Evolutionary conservation across 192 early-diverging fungal species (phyloP).

Genomic region (Rhizophagus clarus): DNA sequence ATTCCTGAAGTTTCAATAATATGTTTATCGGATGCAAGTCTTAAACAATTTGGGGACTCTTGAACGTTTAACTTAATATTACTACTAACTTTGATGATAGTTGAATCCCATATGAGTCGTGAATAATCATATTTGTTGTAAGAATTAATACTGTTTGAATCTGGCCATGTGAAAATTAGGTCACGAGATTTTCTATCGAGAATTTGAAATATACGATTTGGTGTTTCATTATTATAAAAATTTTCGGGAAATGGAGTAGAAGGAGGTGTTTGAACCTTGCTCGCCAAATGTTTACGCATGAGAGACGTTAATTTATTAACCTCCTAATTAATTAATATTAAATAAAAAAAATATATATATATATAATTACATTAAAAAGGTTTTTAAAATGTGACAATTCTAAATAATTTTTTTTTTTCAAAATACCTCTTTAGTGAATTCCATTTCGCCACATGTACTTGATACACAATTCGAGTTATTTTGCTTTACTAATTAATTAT

Average conservation of each 20-base stretch:
- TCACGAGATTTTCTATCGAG: slow-evolving; percentile 39
- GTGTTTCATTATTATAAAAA: background rate
- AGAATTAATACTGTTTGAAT: slow-evolving; percentile 21
- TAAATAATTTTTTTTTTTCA: too few species aligned
- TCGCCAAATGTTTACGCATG: background rate
- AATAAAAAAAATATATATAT: background rate
- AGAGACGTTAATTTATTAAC: background rate
- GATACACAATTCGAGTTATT: background rate
- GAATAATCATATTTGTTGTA: slow-evolving; percentile 29
- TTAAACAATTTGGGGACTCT: slow-evolving; percentile 18
- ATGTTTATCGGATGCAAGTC: background rate
- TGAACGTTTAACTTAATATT: background rate
- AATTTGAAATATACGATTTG: slow-evolving; percentile 49
- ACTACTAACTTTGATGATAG: background rate
- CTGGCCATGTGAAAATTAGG: slow-evolving; percentile 46
- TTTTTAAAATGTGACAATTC: too few species aligned
- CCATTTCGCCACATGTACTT: slow-evolving; percentile 13
- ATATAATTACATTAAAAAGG: too few species aligned
- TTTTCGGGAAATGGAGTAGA: slow-evolving; percentile 15
- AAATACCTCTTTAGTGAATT: slow-evolving; percentile 23
- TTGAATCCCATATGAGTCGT: background rate
- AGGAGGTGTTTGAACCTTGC: slow-evolving; percentile 14
- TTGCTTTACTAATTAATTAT: background rate
- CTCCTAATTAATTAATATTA: too few species aligned
- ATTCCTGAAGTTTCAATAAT: slow-evolving; percentile 3